Base-by-base conservation (phyloP, 2,329 filamentous ascomycete species). In the Didymella pomorum region DNA sequence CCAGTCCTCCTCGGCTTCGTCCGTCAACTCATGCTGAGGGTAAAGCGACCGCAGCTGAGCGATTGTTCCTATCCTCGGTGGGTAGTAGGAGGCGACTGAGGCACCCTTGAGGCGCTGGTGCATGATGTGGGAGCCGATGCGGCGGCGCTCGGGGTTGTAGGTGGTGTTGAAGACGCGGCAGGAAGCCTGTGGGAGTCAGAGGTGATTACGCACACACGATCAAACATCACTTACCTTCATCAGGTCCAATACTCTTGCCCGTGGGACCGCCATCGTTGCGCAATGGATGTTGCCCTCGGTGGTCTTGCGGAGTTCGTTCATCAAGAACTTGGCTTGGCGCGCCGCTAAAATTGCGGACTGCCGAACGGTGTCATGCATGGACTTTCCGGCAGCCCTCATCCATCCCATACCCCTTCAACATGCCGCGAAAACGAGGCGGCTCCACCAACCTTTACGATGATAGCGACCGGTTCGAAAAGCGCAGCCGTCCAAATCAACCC, bases 131-230 rank as follows among this genome's bases (percentile, higher is more conserved):
- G 95, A 97, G 72, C 95, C 95, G 68, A 92, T 87, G 62, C 95
- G 91, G 61, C 90, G 78, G 67, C 88, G 83, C 54, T 92, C 84
- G 25, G 95, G 95, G 79, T 99, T 99, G 83, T 88, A 98, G 52
- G 89, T 93, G 49, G 90, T 91, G 72, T 89, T 89, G 83, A 98
- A 99, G 81, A 98, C 87, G 76, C 89, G 87, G 84, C 92, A 97
- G 89, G 93, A 93, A 73, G 86, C 86, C 93, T 97, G 70, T 10
- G 6, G 8, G 10, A 25, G 53, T 71, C 44, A 70, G 50, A 45
- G 29, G 42, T 31, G 37, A 7, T 12, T 16, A 2, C 18, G 9
- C 18, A 12, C 33, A 7, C 26, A 26, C 26, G 43, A n/a, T 14
- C 23, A 20, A 46, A 26, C 33, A 26, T 14, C 21, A 43, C 68